Evolutionary conservation across 352 stramenopile species (phyloP), one percentile per base, ranked within the genome.

Genomic region (Blastocystis sp.): DNA sequence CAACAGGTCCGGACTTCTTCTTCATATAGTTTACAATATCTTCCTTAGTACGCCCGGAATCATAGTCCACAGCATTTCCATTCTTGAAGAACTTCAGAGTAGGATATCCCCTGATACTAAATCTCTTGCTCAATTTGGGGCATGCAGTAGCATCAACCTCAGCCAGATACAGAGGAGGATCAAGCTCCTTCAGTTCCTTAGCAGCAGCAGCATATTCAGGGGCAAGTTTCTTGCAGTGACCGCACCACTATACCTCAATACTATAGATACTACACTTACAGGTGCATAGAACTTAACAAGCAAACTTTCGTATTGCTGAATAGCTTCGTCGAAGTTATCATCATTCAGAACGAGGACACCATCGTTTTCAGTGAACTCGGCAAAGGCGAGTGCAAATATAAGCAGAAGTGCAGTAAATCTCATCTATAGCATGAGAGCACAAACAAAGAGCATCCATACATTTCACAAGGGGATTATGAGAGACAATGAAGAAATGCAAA

Each of bases 41-140:
- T 19, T 92, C 90, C 51, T 92, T 91, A 37, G 93, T 95, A 90
- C 95, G 93, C 89, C 94, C 94, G 42, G 94, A 94, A 90, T 94
- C 94, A 90, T 97, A 95, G 91, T 96, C 95, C 84, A 93, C 90
- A 3, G 92, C 59, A 27, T 91, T 90, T 48, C 89, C 90, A 64
- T 95, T 93, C 91, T 96, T 95, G 90, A 97, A 96, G 90, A 96
- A 96, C 92, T 97, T 96, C 87, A 97, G 92, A 77, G 94, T 97
- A 42, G 95, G 95, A 92, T 96, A 97, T 27, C 94, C 94, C 64
- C 93, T 91, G 66, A 97, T 92, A 33, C 66, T 91, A 88, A 95
- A 96, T 90, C 94, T 93, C 90, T 94, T 91, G 40, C 92, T 93
- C 40, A 94, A 78, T 90, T 96, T 94, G 82, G 91, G 94, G 89